Base-by-base conservation (phyloP, 768 basidiomycete species). In the Boletus subcaerulescens region DNA sequence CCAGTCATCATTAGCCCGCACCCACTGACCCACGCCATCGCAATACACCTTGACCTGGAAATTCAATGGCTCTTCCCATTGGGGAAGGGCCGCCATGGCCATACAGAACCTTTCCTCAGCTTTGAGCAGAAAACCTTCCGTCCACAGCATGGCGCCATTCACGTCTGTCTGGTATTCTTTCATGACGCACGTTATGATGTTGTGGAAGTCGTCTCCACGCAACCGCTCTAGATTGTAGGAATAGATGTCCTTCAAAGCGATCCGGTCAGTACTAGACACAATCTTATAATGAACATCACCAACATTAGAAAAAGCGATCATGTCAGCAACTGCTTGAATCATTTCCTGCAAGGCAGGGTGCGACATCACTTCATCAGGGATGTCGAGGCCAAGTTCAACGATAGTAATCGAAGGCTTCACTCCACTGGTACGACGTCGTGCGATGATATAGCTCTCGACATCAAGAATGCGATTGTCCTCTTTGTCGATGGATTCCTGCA, bases 111-210 rank as follows among this genome's bases (percentile, higher is more conserved):
- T 54, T 12, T 59, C 57, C 24, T 32, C 44, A 5, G 10, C 38
- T 29, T 22, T 6, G 13, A 33, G 26, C 50, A 62, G 36, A 29
- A n/a, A 53, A 11, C 47, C 31, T 48, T 62, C 53, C 2, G 45
- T 38, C 60, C 61, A 62, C 22, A 63, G n/a, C 42, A 55, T 53
- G 1, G 61, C 60, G 3, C 61, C 61, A 3, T 59, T 62, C 41
- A 59, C 50, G 35, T 62, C 61, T 0, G 61, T 62, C 7, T 48
- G 4, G 45, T 63, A 18, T 38, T 79, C 73, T 26, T 77, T 70
- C 80, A 81, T 82, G 40, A 82, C 76, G 15, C 80, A 73, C 1
- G 77, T 77, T 32, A 85, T 70, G 12, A 83, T 67, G 49, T 79
- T 78, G 62, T 78, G 62, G 8, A 43, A n/a, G 33, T 63, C 60